Conservation (phyloP, 257 asterid genomes). For the Marsdenia floribunda region DNA sequence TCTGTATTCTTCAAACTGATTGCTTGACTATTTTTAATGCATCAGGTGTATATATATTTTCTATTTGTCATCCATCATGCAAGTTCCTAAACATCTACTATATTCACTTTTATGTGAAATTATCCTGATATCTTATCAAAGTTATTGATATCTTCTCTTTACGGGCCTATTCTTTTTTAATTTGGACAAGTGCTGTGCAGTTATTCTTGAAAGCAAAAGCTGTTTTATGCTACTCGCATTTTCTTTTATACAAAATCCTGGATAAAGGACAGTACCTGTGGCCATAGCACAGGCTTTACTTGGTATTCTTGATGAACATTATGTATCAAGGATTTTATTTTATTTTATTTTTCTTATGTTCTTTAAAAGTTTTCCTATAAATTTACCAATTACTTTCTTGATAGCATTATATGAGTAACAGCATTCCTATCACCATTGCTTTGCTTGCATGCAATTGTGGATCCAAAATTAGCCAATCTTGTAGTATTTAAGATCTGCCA, state of each 20-base stretch:
- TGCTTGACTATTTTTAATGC: constrained; percentile 60
- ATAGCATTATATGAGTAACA: not conserved
- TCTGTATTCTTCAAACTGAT: constrained; percentile 77
- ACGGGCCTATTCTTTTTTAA: not conserved
- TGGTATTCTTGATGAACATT: not conserved
- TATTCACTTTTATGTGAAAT: not conserved
- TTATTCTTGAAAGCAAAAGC: not conserved
- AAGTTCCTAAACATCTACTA: not conserved
- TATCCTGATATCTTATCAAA: not conserved
- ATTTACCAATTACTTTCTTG: not conserved
- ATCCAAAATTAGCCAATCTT: not conserved
- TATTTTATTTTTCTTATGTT: no score
- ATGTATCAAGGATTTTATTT: not conserved
- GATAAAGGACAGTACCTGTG: not conserved
- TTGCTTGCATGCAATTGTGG: not conserved
- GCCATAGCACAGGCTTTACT: not conserved
- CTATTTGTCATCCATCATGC: not conserved
- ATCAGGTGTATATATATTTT: constrained; percentile 46
- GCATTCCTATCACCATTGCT: not conserved
- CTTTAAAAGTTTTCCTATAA: not conserved
- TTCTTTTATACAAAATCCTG: not conserved
- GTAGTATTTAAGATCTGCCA: not conserved
- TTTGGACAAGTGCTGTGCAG: not conserved
- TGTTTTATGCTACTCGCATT: not conserved
- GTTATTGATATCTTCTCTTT: not conserved